Percentiles rank a stretch among this genome's conserved stretches.
Evolutionary conservation across 805 yeast genomes (phyloP).

Genomic region (Jamesozyma hellenica): DNA sequence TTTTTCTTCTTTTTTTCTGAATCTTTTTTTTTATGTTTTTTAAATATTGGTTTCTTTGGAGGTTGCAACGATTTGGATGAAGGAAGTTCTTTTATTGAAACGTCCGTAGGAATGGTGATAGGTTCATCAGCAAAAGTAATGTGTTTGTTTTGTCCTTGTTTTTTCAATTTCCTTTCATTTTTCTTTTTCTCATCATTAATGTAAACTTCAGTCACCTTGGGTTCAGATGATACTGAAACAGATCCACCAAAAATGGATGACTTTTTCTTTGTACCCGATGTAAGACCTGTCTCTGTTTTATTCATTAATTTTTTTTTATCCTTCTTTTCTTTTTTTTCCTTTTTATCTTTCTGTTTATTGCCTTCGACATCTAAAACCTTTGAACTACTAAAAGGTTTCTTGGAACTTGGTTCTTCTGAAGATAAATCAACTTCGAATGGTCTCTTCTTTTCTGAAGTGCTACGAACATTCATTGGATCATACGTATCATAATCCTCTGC

Average conservation of each 20-base stretch:
- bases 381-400: background rate
- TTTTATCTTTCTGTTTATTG: constrained; percentile 3
- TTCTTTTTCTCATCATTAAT: constrained; percentile 10
- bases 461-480: background rate
- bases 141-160: constrained; percentile 7
- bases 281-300: background rate
- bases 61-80: constrained; percentile 2
- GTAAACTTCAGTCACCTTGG: constrained; percentile 6
- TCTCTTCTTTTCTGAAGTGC: background rate
- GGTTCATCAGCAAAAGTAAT: constrained; percentile 19
- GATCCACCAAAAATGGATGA: constrained; percentile 27
- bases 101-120: constrained; percentile 6
- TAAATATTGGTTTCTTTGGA: background rate
- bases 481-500: constrained; percentile 2
- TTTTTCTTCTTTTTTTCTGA: background rate
- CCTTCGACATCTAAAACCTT: constrained; percentile 2
- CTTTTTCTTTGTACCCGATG: constrained; percentile 22
- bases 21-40: background rate
- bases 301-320: constrained; percentile 3
- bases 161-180: constrained; percentile 4
- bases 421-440: background rate
- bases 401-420: background rate
- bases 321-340: constrained; percentile 3
- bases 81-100: background rate
- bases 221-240: constrained; percentile 6